Percentiles rank a stretch among this genome's conserved stretches.
These are phyloP conservation scores for Aspergillus sojae DNA, from an alignment of 2,329 filamentous ascomycete species.

Conservation along the genomic window DNA sequence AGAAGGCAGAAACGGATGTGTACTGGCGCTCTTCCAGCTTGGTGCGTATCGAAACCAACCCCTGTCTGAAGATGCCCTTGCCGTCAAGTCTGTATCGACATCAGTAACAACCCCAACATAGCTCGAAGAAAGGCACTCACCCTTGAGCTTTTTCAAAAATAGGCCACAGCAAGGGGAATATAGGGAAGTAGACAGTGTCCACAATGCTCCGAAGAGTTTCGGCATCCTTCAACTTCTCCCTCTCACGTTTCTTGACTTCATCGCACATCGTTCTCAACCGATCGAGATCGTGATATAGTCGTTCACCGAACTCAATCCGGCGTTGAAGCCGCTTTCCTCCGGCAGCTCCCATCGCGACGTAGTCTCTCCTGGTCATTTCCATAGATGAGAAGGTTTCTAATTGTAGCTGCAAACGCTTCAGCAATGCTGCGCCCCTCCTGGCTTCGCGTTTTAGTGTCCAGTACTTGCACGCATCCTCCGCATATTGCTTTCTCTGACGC, in stretches of 20 bases:
- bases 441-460: constrained; percentile 97
- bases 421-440: constrained; percentile 82
- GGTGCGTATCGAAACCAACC: constrained; percentile 55
- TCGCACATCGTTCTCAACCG: constrained; percentile 71
- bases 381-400: constrained; percentile 97
- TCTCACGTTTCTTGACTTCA: constrained; percentile 74
- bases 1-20: constrained; percentile 63
- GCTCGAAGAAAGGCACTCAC: constrained; percentile 59
- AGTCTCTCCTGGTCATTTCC: constrained; percentile 94
- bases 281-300: constrained; percentile 66
- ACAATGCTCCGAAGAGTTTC: constrained; percentile 78
- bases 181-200: constrained; percentile 88
- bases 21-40: constrained; percentile 61
- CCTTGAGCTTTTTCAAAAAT: constrained; percentile 77
- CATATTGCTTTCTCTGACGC: constrained; percentile 86
- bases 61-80: constrained; percentile 58
- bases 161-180: constrained; percentile 73
- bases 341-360: constrained; percentile 87
- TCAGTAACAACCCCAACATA: constrained; percentile 19
- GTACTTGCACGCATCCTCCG: constrained; percentile 91
- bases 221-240: constrained; percentile 73
- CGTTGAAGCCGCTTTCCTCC: constrained; percentile 76
- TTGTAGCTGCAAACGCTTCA: constrained; percentile 91
- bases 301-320: constrained; percentile 85
- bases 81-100: constrained; percentile 46